Base-by-base conservation (phyloP, 2,329 filamentous ascomycete genomes). In the Cytospora leucostoma region DNA sequence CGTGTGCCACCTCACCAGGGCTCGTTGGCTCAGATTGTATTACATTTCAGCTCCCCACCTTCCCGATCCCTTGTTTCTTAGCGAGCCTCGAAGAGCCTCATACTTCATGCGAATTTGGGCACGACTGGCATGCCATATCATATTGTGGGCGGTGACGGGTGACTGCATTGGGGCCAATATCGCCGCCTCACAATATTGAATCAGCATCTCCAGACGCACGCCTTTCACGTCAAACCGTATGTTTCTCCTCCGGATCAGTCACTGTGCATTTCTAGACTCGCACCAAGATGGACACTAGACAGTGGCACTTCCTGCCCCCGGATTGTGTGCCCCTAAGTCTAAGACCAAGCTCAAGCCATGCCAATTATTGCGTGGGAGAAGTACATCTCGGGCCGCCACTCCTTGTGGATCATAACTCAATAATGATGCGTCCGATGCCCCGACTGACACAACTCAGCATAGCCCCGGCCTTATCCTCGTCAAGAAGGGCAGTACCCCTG, bases 371-470 rank as follows among this genome's bases (percentile, higher is more conserved):
- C 7, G 11, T 19, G 10, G 13, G 8, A 21, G 4, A 13, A 10
- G 35, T 10, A 8, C 6, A 10, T 11, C 11, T 19, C 44, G 32
- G 33, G n/a, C 11, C 51, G 38, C 17, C 32, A 27, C 17, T 21
- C 7, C 19, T 3, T 4, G 4, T 38, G 27, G 21, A 49, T 73
- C 71, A 82, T 11, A 83, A 75, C 68, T 83, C 80, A 59, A 85
- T 76, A 1, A 73, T 73, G 54, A 84, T 82, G 51, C 74, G 73
- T 4, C 81, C 81, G 44, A 83, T 70, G 0, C 82, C 82, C 1
- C 82, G 76, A 68, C 81, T 84, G 1, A 85, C 81, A 68, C 82
- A 85, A 11, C 80, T 72, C 63, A 85, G 69, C 80, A 84, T 81
- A 0, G 73, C 71, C 2, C 64, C 68, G 19, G 51, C 51, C 71